Evolutionary conservation across 2,329 filamentous ascomycete species (phyloP), one percentile per base, ranked within the genome.

Genomic region (Ploettnerulaceae sp.): DNA sequence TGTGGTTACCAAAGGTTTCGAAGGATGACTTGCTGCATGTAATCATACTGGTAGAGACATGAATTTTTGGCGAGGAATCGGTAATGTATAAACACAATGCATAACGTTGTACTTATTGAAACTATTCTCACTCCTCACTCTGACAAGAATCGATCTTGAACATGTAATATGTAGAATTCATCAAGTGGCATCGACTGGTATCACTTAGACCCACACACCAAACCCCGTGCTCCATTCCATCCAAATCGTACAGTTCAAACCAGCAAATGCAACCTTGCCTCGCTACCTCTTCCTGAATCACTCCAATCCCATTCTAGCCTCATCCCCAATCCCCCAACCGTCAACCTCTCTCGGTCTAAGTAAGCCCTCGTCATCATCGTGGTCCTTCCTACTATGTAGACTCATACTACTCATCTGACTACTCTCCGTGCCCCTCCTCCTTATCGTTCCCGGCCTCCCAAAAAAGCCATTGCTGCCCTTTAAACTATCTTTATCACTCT

Each of bases 261-360:
- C 34, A 21, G 21, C 25, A 29, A n/a, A 28, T 28, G n/a, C 15
- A 12, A 28, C 24, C 18, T 11, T 20, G n/a, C n/a, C n/a, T n/a
- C n/a, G n/a, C n/a, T n/a, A n/a, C n/a, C n/a, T 21, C 24, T 14
- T 26, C 14, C 35, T 22, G 2, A 9, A 26, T 52, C 34, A 91
- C 65, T 91, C 88, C 56, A 95, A 69, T 24, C 81, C 84, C 85
- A 95, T 93, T 59, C 84, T 75, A 18, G 85, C 81, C 61, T 95
- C 89, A 63, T 95, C 89, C 1, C 86, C 86, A 39, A 94, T 76
- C 0, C 87, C 86, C 82, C 89, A 89, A 58, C 79, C 77, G 67
- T 76, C 56, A 70, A 81, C 56, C 76, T 36, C 32, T 12, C 79
- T 60, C 68, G 70, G 54, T 72, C 66, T 53, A 73, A 62, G 55